phyloP scores from a whole-genome alignment of 2,329 filamentous ascomycete genomes.

The Pyricularia sp. region DNA sequence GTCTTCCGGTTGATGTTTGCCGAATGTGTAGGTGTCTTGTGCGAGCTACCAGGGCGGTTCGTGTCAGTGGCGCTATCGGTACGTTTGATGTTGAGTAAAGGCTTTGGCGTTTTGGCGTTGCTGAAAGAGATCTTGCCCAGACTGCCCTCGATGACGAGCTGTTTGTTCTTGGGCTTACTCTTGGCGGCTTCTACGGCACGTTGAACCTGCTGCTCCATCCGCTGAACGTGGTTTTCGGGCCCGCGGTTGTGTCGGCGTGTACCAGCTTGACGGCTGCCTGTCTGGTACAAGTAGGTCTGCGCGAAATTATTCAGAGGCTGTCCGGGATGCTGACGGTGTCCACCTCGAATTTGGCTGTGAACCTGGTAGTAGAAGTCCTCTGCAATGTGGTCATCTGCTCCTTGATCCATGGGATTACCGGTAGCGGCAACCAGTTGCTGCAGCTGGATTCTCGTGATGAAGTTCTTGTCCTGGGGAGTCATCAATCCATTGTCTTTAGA shows the following conservation, averaged over 20 bases:
- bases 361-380: slow-evolving; percentile 99
- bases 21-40: slow-evolving; percentile 18
- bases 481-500: slow-evolving; percentile 94
- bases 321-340: slow-evolving; percentile 78
- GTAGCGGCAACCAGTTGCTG: slow-evolving; percentile 92
- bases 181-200: slow-evolving; percentile 94
- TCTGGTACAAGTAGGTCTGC: slow-evolving; percentile 94
- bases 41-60: slow-evolving; percentile 37
- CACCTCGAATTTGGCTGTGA: slow-evolving; percentile 83
- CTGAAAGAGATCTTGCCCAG: slow-evolving; percentile 97
- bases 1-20: slow-evolving; percentile 59
- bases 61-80: slow-evolving; percentile 48
- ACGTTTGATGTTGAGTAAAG: slow-evolving; percentile 88
- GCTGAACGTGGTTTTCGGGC: slow-evolving; percentile 93
- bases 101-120: slow-evolving; percentile 94
- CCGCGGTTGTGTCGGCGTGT: slow-evolving; percentile 59
- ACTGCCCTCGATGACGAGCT: slow-evolving; percentile 90
- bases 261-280: slow-evolving; percentile 66
- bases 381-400: slow-evolving; percentile 64
- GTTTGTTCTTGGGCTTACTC: slow-evolving; percentile 93
- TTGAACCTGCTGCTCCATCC: slow-evolving; percentile 98
- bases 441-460: slow-evolving; percentile 93
- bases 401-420: slow-evolving; percentile 69
- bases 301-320: slow-evolving; percentile 93
- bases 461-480: slow-evolving; percentile 99